Conservation (phyloP, 345 rosid species). For the Murraya koenigii region DNA sequence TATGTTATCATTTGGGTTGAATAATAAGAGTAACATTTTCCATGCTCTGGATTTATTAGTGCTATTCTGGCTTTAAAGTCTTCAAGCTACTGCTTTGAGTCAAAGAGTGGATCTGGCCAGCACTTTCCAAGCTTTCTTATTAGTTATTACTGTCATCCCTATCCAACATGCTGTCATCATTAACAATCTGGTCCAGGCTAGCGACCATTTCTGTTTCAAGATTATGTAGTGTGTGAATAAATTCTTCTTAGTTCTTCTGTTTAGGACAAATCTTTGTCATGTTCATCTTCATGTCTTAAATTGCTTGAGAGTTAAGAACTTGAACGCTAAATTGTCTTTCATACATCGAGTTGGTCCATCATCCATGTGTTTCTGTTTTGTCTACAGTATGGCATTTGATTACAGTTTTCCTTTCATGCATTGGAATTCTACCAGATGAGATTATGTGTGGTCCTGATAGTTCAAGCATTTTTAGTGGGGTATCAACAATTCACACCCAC, state of each 20-base stretch:
- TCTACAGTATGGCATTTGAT: not conserved
- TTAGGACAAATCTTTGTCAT: not conserved
- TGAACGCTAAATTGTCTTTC: not conserved
- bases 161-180: not conserved
- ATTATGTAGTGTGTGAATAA: not conserved
- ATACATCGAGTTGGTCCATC: not conserved
- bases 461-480: not conserved
- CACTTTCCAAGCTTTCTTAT: no score
- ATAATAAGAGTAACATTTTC: no score
- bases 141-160: no score
- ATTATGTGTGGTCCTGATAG: not conserved
- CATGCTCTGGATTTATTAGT: not conserved
- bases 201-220: not conserved
- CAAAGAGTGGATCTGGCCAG: no score
- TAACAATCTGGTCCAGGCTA: constrained; percentile 10
- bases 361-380: not conserved
- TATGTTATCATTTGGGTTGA: no score
- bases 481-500: not conserved
- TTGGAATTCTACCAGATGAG: not conserved
- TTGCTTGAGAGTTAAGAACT: not conserved
- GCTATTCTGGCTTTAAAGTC: not conserved
- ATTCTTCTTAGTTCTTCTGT: not conserved
- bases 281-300: not conserved
- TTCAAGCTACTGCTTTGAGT: not conserved
- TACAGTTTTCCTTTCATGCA: not conserved